Conservation (phyloP, 1,284 basidiomycete genomes). For the Apiotrichum domesticum region DNA sequence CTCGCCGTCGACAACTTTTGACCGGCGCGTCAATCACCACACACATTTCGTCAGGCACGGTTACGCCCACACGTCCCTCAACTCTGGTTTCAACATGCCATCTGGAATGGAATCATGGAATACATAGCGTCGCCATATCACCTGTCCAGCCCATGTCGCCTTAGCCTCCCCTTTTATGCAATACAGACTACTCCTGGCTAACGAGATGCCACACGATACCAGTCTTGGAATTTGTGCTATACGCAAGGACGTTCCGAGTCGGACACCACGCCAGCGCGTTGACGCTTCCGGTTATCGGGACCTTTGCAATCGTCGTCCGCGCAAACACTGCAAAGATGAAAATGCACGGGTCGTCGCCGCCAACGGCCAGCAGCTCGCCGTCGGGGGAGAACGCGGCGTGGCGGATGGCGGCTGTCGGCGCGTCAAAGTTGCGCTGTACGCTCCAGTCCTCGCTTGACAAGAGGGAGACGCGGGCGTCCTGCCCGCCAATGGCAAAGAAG, state of each 20-base stretch:
- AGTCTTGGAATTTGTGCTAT: conserved; percentile 22
- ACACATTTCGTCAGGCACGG: no score
- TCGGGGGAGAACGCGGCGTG: conserved; percentile 36
- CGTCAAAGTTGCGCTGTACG: conserved; percentile 32
- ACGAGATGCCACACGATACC: conserved; percentile 29
- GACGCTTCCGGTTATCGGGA: conserved; percentile 25
- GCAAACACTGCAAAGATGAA: conserved; percentile 30
- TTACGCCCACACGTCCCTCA: no score
- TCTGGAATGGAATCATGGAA: no score
- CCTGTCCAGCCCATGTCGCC: no score
- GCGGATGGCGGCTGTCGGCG: conserved; percentile 30
- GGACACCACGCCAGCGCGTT: conserved; percentile 37
- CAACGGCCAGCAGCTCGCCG: conserved; percentile 38
- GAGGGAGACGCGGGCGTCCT: conserved; percentile 36
- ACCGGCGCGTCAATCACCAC: no score
- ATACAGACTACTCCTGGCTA: conserved; percentile 22
- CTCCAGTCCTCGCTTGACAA: conserved; percentile 36
- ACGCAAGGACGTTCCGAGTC: conserved; percentile 31
- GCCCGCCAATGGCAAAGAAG: conserved; percentile 36
- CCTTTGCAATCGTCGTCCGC: conserved; percentile 23
- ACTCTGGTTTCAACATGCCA: no score
- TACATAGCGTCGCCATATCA: no score
- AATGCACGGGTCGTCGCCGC: conserved; percentile 34
- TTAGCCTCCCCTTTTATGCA: no score
- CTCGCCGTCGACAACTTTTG: no score